phyloP scores from a whole-genome alignment of 306 rosid species.

The Phaseolus lunatus region DNA sequence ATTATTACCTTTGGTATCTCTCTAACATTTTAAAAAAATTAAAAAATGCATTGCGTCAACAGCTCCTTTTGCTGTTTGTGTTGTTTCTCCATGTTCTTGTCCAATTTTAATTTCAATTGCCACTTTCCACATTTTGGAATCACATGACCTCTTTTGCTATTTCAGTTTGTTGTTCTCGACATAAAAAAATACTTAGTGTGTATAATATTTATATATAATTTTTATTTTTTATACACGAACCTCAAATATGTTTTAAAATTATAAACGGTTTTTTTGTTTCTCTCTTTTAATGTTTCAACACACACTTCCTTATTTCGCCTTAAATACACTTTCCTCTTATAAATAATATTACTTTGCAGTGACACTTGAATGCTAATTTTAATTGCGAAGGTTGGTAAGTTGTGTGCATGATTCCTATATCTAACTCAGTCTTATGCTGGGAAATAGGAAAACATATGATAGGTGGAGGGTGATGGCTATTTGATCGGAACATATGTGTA shows the following conservation, averaged over 20 bases:
- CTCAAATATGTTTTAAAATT: background rate
- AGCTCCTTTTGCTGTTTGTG: slow-evolving; percentile 7
- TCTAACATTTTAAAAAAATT: background rate
- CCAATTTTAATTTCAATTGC: slow-evolving; percentile 3
- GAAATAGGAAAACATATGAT: background rate
- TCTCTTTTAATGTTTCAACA: background rate
- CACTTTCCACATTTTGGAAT: slow-evolving; percentile 24
- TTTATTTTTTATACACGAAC: background rate
- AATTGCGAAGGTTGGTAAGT: background rate
- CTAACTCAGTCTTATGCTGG: background rate
- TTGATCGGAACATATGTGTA: background rate
- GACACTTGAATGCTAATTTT: background rate
- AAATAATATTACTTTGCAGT: background rate
- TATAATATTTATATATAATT: background rate
- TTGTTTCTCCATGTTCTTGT: background rate
- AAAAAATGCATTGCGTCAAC: slow-evolving; percentile 1
- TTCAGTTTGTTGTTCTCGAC: background rate
- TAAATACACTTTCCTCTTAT: background rate
- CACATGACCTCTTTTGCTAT: background rate
- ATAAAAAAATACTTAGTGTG: background rate
- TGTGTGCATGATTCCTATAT: background rate
- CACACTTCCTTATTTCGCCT: background rate
- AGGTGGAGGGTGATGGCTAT: background rate
- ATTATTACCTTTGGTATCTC: slow-evolving; percentile 36
- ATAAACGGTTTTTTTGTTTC: background rate